phyloP scores from a whole-genome alignment of 306 rosid genomes.

The Abrus pulchellus region DNA sequence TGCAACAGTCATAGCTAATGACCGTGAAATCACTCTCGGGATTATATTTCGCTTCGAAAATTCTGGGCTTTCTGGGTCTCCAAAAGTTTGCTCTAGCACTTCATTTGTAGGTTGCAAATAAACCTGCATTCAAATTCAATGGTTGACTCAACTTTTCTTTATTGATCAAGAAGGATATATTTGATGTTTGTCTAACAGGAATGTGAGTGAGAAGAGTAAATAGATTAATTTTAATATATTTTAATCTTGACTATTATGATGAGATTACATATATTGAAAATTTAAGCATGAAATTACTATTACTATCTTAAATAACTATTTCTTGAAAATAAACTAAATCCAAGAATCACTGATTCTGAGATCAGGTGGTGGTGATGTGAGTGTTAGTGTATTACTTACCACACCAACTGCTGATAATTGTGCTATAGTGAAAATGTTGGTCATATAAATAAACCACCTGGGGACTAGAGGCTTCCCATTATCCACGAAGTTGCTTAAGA shows the following conservation, averaged over 20 bases:
- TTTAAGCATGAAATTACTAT: too few species aligned
- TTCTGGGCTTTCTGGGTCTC: conserved; percentile 55
- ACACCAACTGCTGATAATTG: conserved; percentile 80
- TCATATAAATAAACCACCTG: conserved; percentile 73
- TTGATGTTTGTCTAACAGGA: too few species aligned
- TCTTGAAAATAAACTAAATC: background rate
- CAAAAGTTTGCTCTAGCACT: conserved; percentile 68
- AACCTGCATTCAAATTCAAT: conserved; percentile 56
- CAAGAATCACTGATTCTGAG: background rate
- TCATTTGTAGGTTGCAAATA: conserved; percentile 82
- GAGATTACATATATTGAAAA: too few species aligned
- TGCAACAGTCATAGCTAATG: conserved; percentile 58
- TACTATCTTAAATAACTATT: background rate
- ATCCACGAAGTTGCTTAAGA: conserved; percentile 67
- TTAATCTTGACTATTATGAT: too few species aligned
- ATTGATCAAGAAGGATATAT: too few species aligned
- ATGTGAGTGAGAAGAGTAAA: too few species aligned
- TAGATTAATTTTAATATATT: too few species aligned
- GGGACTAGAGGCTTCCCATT: conserved; percentile 67
- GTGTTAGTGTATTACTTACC: conserved; percentile 53
- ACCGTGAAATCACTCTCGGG: conserved; percentile 69
- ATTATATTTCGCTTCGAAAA: conserved; percentile 71
- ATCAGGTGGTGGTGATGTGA: background rate
- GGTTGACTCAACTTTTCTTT: too few species aligned
- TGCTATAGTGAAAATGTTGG: conserved; percentile 68